Evolutionary conservation across 1,139 yeast species (phyloP), one percentile per base, ranked within the genome.

Genomic region (Taphrina wiesneri): DNA sequence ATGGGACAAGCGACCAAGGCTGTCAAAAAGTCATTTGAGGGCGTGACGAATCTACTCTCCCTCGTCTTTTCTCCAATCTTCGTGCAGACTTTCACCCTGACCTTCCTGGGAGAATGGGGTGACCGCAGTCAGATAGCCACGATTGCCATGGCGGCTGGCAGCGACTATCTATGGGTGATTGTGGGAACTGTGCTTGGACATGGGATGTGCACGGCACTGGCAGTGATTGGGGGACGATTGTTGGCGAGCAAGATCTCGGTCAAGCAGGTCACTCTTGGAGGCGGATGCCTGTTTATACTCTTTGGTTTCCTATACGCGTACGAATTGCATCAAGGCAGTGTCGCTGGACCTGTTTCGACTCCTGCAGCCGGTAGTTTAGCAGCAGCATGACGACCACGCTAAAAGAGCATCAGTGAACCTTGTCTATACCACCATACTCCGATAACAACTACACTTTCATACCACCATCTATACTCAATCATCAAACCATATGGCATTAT

Each of bases 61-160:
- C 83, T 86, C 68, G 78, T 91, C 17, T 80, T 93, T 64, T 88
- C 96, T 4, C 99, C 99, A 1, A 79, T 86, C 17, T 93, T 96
- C 92, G 88, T 92, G 71, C 97, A 93, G 78, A 95, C 93, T 3
- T 93, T 93, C 75, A 86, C 87, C 65, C 92, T 95, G 98, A 90
- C 97, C 1, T 95, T 95, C 76, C 80, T 93, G 67, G 99, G 97
- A 67, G 99, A 93, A 79, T 91, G 98, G 96, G 99, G 99, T 61
- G 99, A 93, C 77, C 86, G 99, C 74, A 91, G 97, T 15, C 99
- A 93, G 78, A 90, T 93, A 65, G 97, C 98, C 45, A 95, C 97
- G 51, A 91, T 93, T 73, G 99, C 99, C 63, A 88, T 93, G 96
- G 98, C 98, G 59, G 97, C 99, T 0, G 97, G 97, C 46, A 86